Evolutionary conservation across 352 stramenopile genomes (phyloP), one percentile per base, ranked within the genome.

Genomic region (Globisporangium camurandrum): DNA sequence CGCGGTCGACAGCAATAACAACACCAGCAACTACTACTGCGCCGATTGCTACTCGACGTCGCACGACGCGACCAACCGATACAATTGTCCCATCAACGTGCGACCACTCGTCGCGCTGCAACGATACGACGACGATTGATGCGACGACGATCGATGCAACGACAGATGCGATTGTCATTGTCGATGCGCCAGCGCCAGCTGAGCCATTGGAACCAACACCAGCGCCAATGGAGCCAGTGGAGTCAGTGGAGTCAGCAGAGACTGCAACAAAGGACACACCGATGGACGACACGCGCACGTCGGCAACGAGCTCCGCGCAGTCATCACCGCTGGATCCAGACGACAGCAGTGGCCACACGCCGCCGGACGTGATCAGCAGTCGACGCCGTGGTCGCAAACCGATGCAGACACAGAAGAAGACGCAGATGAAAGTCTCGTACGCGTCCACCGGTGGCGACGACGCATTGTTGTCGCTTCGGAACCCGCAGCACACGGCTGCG

Each of bases 341-440:
- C n/a, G n/a, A n/a, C n/a, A n/a, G n/a, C 20, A 24, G n/a, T n/a
- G 46, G 26, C 9, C 7, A 9, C 10, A 33, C 40, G 31, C 14
- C 24, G 27, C 49, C 31, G 17, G 14, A 12, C 14, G 8, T 16
- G 30, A 34, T 12, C 30, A 27, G 43, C 27, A 38, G 53, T 20
- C 53, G 53, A 27, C 45, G 53, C 4, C 53, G 53, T 37, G 46
- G 40, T 24, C 53, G 53, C 8, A 59, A 59, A 16, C 53, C 53
- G n/a, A 22, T 49, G 22, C 45, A 59, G 19, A 59, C 45, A 4
- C 30, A 45, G 37, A 27, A 41, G 22, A 41, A 42, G 26, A 30
- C 19, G 11, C 17, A 28, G 7, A 49, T 16, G 30, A 24, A 26
- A 4, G 31, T 49, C 30, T 38, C 19, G 9, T 26, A 20, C 16